Evolutionary conservation across 2,329 filamentous ascomycete genomes (phyloP), one percentile per base, ranked within the genome.

Genomic region (Aspergillus ruber): DNA sequence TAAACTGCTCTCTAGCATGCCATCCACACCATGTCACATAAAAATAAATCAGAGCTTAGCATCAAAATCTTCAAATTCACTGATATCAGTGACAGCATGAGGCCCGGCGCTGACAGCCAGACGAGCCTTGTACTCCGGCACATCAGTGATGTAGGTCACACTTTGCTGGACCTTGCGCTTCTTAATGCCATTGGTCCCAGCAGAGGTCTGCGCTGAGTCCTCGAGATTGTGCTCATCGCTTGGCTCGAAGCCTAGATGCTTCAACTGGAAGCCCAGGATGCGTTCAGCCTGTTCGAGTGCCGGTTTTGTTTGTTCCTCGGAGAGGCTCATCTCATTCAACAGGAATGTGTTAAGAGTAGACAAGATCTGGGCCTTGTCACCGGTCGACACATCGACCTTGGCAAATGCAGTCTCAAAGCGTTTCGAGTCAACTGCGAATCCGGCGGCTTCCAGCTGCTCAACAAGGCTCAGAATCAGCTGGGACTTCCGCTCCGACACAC

Each of bases 31-130:
- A 9, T 17, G 15, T 15, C n/a, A 29, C n/a, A 25, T 25, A 20
- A 32, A 3, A 15, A 38, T 23, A 9, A 3, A 41, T 77, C 66
- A 91, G 48, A 96, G 76, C 73, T 96, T 96, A 12, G 87, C 73
- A 53, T 88, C 88, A 50, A 84, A 75, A 50, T 96, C 91, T 65
- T 95, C 87, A 67, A 91, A 97, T 61, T 90, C 86, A 52, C 78
- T 85, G 47, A 97, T 68, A 55, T 93, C 85, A 61, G 80, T 84
- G 25, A 87, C 80, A 0, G 90, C 81, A 51, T 77, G 77, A 1
- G 90, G 82, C 1, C 88, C 91, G 18, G 79, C 76, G 53, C 84
- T 93, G 23, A 88, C 79, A 50, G 80, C 74, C 58, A 96, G 74
- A 12, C 81, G 76, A 0, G 87, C 83, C 76, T 93, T 95, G 78